Base-by-base conservation (phyloP, 2,329 filamentous ascomycete species). In the Aspergillus felis region DNA sequence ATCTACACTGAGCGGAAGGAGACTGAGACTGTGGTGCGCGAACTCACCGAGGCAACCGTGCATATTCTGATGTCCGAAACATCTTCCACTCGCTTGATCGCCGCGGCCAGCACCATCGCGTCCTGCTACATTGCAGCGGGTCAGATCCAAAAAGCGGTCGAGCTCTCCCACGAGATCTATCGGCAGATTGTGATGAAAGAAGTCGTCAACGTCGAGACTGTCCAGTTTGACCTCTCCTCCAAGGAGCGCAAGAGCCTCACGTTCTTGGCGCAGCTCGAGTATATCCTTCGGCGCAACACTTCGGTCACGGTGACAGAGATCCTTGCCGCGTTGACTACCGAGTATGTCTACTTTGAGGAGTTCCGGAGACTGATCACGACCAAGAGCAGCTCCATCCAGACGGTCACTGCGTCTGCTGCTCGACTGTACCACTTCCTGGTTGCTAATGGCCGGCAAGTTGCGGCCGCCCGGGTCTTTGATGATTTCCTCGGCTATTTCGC, bases 241-340 rank as follows among this genome's bases (percentile, higher is more conserved):
- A 69, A 68, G 52, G 67, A 68, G 9, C 74, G 70, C n/a, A 66
- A 72, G 50, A 70, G 68, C 51, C 66, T 76, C 14, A 73, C 76
- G 10, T 81, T 80, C 70, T 64, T 81, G 22, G 78, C 78, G 20
- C 76, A 79, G 55, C 66, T 80, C 1, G 75, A 80, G 62, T 74
- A 78, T 61, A 73, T 66, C 50, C 66, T 76, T 17, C 68, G 64
- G 32, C 51, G 56, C 5, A 29, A 59, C 49, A 53, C 60, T 44
- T 67, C 66, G 1, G 60, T 66, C 50, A 73, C 73, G 4, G 61
- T 79, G 12, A 76, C 72, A 14, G 76, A 79, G 52, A 75, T 76
- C 47, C 71, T 79, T 52, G 73, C 78, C 4, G 70, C 76, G 38
- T 65, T 80, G 51, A 77, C 76, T 24, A 76, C 78, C 0, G 74